These are phyloP conservation scores for Candida glucosophila DNA, from an alignment of 1,139 yeast genomes.

Conservation along the genomic window DNA sequence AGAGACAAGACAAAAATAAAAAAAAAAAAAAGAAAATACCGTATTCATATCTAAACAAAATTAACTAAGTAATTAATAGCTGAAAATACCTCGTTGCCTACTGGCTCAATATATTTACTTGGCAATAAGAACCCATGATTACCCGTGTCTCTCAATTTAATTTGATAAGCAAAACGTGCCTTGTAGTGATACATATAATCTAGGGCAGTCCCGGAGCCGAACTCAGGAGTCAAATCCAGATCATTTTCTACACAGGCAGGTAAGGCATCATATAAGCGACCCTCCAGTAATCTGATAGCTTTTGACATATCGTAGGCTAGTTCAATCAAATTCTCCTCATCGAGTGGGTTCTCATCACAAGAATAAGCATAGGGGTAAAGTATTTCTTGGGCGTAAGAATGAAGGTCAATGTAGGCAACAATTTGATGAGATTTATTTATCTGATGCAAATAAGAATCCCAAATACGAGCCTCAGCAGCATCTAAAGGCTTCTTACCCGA, in stretches of 20 bases:
- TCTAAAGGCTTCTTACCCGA: conserved; percentile 72
- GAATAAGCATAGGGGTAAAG: conserved; percentile 78
- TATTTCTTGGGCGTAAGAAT: conserved; percentile 77
- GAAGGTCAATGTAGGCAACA: conserved; percentile 73
- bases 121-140: conserved; percentile 80
- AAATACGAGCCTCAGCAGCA: conserved; percentile 60
- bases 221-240: conserved; percentile 59
- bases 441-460: conserved; percentile 56
- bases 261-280: conserved; percentile 56
- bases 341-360: conserved; percentile 65
- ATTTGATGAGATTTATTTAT: conserved; percentile 54
- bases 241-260: conserved; percentile 78
- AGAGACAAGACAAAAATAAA: too few species aligned
- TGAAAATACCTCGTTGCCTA: conserved; percentile 65
- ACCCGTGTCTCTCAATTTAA: conserved; percentile 77
- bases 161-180: conserved; percentile 79
- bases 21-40: too few species aligned
- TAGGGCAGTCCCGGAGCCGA: conserved; percentile 75
- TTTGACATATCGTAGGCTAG: conserved; percentile 74
- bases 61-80: conserved; percentile 64
- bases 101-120: conserved; percentile 59
- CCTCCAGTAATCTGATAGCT: conserved; percentile 55
- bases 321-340: conserved; percentile 72
- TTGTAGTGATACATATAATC: conserved; percentile 79
- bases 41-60: conserved; percentile 56